Percentiles rank a stretch among this genome's conserved stretches.
Conservation (phyloP, 257 asterid species). For the Solanum chaucha region DNA sequence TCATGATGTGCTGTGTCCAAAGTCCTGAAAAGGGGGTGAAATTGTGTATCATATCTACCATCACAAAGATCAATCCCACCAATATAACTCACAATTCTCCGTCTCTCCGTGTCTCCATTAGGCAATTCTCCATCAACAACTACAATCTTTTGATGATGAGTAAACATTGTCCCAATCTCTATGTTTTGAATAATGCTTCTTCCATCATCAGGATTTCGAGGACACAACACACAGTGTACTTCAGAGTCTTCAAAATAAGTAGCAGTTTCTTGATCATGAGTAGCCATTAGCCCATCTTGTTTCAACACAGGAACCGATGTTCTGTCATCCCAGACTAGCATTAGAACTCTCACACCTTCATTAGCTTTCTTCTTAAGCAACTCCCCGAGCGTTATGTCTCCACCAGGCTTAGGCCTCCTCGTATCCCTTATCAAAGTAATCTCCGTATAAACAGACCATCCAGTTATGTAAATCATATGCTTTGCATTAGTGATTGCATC, state of each 20-base stretch:
- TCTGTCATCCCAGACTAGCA: conserved; percentile 4
- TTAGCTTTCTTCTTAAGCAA: conserved; percentile 3
- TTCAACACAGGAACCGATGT: not conserved
- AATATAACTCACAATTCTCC: conserved; percentile 11
- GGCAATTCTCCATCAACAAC: conserved; percentile 4
- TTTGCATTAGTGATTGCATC: not conserved
- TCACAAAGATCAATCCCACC: conserved; percentile 3
- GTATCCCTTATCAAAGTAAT: conserved; percentile 8
- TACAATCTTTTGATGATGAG: conserved; percentile 5
- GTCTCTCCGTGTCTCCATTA: conserved; percentile 1
- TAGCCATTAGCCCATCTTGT: conserved; percentile 9
- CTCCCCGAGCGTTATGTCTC: conserved; percentile 6
- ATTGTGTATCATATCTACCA: conserved; percentile 1
- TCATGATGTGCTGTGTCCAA: conserved; percentile 3
- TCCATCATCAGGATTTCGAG: conserved; percentile 11
- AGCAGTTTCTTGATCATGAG: conserved; percentile 4
- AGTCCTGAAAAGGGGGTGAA: conserved; percentile 5
- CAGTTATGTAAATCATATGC: conserved; percentile 4
- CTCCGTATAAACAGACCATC: conserved; percentile 5
- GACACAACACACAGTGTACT: conserved; percentile 9
- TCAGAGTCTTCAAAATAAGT: not conserved
- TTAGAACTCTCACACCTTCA: conserved; percentile 12
- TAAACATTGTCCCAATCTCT: conserved; percentile 3
- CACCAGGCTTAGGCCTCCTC: conserved; percentile 9
- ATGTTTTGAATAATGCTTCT: conserved; percentile 1